These are phyloP conservation scores for Solanum virginianum DNA, from an alignment of 257 asterid genomes.

Conservation along the genomic window DNA sequence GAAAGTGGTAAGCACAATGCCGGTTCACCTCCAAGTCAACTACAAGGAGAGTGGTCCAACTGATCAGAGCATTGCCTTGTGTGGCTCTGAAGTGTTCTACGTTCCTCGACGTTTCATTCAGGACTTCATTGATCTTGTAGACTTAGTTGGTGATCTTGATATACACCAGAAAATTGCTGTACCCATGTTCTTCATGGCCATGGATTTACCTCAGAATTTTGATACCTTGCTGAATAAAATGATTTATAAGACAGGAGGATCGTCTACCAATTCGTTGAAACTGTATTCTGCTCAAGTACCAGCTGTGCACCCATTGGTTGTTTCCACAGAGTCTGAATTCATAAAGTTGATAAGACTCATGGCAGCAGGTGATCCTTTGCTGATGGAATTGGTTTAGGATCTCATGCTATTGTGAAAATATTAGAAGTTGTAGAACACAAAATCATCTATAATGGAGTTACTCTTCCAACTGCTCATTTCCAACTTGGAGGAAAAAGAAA, in stretches of 20 bases:
- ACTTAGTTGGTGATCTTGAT: conserved; percentile 25
- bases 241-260: conserved; percentile 1
- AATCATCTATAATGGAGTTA: background rate
- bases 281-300: conserved; percentile 14
- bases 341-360: conserved; percentile 6
- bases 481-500: background rate
- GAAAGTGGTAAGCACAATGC: conserved; percentile 26
- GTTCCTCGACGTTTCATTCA: conserved; percentile 21
- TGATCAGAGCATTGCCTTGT: conserved; percentile 23
- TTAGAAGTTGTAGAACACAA: background rate
- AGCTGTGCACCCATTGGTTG: conserved; percentile 9
- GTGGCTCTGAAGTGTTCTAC: conserved; percentile 27
- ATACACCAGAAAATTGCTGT: conserved; percentile 33
- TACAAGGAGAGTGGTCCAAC: conserved; percentile 29
- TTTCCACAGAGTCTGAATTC: conserved; percentile 7
- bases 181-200: conserved; percentile 37
- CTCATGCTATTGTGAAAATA: background rate
- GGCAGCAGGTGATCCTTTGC: conserved; percentile 13
- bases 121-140: conserved; percentile 30
- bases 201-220: conserved; percentile 31
- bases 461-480: background rate
- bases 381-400: conserved; percentile 9
- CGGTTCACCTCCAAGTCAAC: conserved; percentile 37
- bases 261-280: background rate
- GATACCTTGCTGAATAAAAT: conserved; percentile 17